These are phyloP conservation scores for Mycena alexandri DNA, from an alignment of 768 basidiomycete species.

Conservation along the genomic window DNA sequence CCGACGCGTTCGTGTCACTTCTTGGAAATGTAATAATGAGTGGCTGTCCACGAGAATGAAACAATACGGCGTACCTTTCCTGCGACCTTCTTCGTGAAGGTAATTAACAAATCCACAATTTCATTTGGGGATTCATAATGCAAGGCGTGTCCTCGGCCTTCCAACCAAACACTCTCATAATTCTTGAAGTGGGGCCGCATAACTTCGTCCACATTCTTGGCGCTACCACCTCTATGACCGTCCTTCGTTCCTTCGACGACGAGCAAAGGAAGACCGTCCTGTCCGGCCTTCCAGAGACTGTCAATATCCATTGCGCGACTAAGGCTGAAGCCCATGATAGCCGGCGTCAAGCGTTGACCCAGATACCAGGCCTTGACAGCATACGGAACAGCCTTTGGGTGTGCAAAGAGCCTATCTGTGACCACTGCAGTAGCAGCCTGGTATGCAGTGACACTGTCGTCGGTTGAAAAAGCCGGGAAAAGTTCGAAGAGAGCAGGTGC, in stretches of 20 bases:
- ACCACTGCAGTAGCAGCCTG: slow-evolving; percentile 42
- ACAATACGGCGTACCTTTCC: slow-evolving; percentile 14
- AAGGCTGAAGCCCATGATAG: slow-evolving; percentile 39
- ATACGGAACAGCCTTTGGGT: slow-evolving; percentile 44
- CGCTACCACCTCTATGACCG: slow-evolving; percentile 40
- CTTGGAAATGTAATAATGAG: too few species aligned
- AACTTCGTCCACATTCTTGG: slow-evolving; percentile 41
- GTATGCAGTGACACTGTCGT: slow-evolving; percentile 39
- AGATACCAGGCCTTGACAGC: slow-evolving; percentile 42
- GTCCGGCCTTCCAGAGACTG: slow-evolving; percentile 43
- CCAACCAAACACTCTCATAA: slow-evolving; percentile 44
- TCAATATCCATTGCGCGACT: slow-evolving; percentile 44
- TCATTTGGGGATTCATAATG: slow-evolving; percentile 49
- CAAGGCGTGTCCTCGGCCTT: slow-evolving; percentile 49
- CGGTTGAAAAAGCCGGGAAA: slow-evolving; percentile 41
- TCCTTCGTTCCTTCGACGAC: slow-evolving; percentile 44
- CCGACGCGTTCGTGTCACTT: too few species aligned
- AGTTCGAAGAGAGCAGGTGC: slow-evolving; percentile 37
- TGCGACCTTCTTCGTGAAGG: slow-evolving; percentile 15
- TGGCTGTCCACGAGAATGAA: too few species aligned
- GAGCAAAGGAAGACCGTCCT: slow-evolving; percentile 45
- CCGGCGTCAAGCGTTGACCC: slow-evolving; percentile 41
- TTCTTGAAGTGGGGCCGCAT: slow-evolving; percentile 50
- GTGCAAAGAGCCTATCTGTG: slow-evolving; percentile 44
- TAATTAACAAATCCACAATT: slow-evolving; percentile 32